Evolutionary conservation across 106 monocot genomes (phyloP).

Genomic region (Acorus calamus): DNA sequence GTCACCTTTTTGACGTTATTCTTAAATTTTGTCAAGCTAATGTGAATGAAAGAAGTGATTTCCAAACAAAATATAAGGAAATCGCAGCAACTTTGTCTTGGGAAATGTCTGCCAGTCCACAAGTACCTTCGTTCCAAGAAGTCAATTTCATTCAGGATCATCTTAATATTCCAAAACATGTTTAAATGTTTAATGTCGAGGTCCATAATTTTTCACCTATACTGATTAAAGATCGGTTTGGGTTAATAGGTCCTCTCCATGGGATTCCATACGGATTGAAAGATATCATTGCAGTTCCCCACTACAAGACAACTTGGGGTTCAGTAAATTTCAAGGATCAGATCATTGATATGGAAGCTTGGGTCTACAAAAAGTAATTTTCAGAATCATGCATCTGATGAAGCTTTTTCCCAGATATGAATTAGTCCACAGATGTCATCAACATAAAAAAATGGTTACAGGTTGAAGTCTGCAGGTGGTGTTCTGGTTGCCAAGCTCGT

Average conservation of each 20-base stretch:
- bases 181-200: no score
- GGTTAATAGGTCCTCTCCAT: constrained; percentile 68
- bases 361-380: constrained; percentile 80
- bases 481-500: constrained; percentile 87
- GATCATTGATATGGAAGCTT: constrained; percentile 70
- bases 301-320: constrained; percentile 89
- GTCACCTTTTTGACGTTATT: not conserved
- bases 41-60: not conserved
- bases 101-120: no score
- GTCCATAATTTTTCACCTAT: no score
- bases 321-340: constrained; percentile 82
- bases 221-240: not conserved
- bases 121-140: no score
- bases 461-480: constrained; percentile 69
- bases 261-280: constrained; percentile 96
- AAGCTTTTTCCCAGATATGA: not conserved
- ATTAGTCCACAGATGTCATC: no score
- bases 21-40: not conserved
- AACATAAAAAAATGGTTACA: constrained; percentile 3
- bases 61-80: not conserved
- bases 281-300: constrained; percentile 77
- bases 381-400: not conserved
- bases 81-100: no score
- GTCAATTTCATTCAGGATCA: no score
- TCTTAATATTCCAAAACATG: no score